phyloP scores from a whole-genome alignment of 2,329 filamentous ascomycete species.

The Colletotrichum kahawae region DNA sequence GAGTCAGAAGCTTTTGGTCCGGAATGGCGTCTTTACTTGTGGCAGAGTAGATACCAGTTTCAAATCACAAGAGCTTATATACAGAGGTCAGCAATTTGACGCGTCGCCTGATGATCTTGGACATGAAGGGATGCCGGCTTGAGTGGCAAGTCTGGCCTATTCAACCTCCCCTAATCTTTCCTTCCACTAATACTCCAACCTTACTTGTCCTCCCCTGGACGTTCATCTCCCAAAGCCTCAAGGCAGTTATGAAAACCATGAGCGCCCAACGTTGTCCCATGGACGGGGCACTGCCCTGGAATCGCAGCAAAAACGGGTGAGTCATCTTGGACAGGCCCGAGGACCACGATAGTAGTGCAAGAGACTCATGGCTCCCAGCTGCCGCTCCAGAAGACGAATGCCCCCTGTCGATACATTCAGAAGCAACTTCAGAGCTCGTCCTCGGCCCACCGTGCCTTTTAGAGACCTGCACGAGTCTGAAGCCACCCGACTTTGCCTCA shows the following conservation, averaged over 20 bases:
- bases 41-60: background rate
- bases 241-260: background rate
- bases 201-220: background rate
- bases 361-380: background rate
- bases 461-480: background rate
- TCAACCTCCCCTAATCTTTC: background rate
- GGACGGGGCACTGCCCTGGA: background rate
- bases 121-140: background rate
- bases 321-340: background rate
- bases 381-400: accelerated
- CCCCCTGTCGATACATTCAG: accelerated
- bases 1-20: background rate
- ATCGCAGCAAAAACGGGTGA: background rate
- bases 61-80: accelerated
- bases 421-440: background rate
- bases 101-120: background rate
- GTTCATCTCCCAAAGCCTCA: background rate
- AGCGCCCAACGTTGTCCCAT: accelerated
- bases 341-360: background rate
- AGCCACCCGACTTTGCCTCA: background rate
- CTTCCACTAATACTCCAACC: background rate
- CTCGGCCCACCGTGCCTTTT: accelerated
- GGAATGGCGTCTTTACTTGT: background rate
- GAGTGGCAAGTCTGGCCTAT: accelerated
- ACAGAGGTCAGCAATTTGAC: accelerated